Conservation (phyloP, 2,329 filamentous ascomycete species). For the Trichoderma guizhouense region DNA sequence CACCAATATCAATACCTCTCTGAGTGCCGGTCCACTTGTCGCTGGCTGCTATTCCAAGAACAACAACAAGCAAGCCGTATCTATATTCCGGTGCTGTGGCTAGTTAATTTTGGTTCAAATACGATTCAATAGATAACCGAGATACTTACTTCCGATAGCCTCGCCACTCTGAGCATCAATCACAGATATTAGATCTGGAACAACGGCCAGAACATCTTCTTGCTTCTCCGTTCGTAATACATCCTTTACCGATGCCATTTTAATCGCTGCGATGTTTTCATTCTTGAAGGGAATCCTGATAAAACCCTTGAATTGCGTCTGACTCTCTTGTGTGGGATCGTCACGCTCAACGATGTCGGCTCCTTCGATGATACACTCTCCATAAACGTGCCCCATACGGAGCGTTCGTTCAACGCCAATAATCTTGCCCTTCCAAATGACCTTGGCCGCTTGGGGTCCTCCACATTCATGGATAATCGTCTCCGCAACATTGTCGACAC, state of each 20-base stretch:
- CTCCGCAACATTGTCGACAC: not conserved
- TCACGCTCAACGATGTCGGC: not conserved
- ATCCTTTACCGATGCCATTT: not conserved
- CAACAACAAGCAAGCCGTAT: not conserved
- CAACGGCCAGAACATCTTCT: not conserved
- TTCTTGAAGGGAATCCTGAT: not conserved
- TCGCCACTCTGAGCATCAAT: not conserved
- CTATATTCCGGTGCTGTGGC: not conserved
- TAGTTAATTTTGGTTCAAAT: rapidly evolving
- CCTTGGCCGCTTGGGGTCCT: not conserved
- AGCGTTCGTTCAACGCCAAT: not conserved
- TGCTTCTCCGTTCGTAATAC: not conserved
- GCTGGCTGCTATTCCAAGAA: not conserved
- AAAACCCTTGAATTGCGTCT: not conserved
- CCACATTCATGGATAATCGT: not conserved
- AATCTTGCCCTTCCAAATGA: not conserved
- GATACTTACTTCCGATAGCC: not conserved
- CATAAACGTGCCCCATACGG: not conserved
- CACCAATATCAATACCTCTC: not conserved
- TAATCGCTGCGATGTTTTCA: not conserved
- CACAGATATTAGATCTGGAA: not conserved
- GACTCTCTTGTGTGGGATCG: not conserved
- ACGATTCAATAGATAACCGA: rapidly evolving
- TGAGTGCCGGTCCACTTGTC: not conserved
- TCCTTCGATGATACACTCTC: not conserved